Evolutionary conservation across 1,284 basidiomycete species (phyloP), one percentile per base, ranked within the genome.

Genomic region (Rhodotorula glutinis): DNA sequence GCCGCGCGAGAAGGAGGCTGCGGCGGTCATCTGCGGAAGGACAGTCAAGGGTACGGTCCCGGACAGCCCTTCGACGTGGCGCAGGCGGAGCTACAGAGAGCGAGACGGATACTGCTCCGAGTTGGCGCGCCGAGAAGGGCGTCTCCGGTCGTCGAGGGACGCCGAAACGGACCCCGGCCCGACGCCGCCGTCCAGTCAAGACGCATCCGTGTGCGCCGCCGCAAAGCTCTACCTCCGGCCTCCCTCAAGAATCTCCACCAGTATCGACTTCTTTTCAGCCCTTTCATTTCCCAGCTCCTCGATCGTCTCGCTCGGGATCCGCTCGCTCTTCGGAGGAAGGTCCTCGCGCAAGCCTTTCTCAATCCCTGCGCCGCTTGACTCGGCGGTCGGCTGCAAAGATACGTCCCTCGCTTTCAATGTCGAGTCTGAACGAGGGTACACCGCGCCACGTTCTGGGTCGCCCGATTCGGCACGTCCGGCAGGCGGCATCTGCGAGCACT

Each of bases 401-500:
- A 16, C n/a, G 49, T 25, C 11, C 49, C 7, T 25, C 25, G 16
- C n/a, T 14, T 5, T 51, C 49, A 25, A 23, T 25, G 25, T 17
- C 27, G 49, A 17, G 13, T 13, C 17, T 51, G 25, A 16, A 25
- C 11, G 27, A 25, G n/a, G 25, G 16, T n/a, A 13, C 16, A 10
- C 49, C 65, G 14, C n/a, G 53, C 23, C 53, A 51, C 2, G 60
- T 70, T 23, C 53, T 61, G 30, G 64, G 64, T 1, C 61, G 57
- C 56, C 61, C 68, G 3, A 70, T 66, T 23, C 68, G 68, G 1
- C 68, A 70, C 21, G 53, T 69, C 0, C 46, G 61, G 21, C 21
- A 19, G 7, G 30, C 56, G 10, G 27, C 52, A 19, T 66, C 64
- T 19, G 46, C 64, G 38, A 66, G 67, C 53, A 57, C 33, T 11